Evolutionary conservation across 148 eudicot genomes (phyloP).

Genomic region (Cornus kousa): DNA sequence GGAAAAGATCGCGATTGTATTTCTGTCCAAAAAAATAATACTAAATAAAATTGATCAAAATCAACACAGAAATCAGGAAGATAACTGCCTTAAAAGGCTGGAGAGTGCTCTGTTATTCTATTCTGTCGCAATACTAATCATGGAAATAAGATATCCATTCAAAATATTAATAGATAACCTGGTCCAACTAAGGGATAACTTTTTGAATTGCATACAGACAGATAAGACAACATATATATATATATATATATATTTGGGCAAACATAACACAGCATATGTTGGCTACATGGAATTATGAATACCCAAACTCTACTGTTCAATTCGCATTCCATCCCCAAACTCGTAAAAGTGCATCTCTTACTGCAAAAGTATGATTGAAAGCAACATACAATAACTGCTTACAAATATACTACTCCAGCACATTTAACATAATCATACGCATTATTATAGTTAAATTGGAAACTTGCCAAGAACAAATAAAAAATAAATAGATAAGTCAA

Average conservation of each 20-base stretch:
- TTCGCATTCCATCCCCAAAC: neutral
- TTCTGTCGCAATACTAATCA: too few relatives aligned
- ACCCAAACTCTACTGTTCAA: neutral
- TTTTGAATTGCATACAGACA: neutral
- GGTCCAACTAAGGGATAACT: neutral
- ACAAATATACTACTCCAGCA: neutral
- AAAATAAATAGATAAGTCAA: too few relatives aligned
- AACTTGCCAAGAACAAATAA: neutral
- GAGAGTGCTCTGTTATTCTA: too few relatives aligned
- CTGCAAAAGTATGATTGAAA: neutral
- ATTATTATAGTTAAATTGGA: too few relatives aligned
- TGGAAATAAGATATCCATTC: too few relatives aligned
- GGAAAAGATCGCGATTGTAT: constrained; percentile 86
- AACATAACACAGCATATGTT: too few relatives aligned
- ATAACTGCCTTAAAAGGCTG: too few relatives aligned
- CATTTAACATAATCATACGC: too few relatives aligned
- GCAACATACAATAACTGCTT: neutral
- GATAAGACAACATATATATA: too few relatives aligned
- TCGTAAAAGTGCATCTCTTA: neutral
- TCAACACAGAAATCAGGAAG: neutral
- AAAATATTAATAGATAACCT: too few relatives aligned
- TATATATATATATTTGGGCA: too few relatives aligned
- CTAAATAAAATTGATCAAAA: neutral
- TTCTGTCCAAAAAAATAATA: constrained; percentile 45
- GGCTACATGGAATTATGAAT: neutral